Percentiles rank a stretch among this genome's conserved stretches.
Evolutionary conservation across 1,284 basidiomycete genomes (phyloP).

Genomic region (Fistulina hepatica): DNA sequence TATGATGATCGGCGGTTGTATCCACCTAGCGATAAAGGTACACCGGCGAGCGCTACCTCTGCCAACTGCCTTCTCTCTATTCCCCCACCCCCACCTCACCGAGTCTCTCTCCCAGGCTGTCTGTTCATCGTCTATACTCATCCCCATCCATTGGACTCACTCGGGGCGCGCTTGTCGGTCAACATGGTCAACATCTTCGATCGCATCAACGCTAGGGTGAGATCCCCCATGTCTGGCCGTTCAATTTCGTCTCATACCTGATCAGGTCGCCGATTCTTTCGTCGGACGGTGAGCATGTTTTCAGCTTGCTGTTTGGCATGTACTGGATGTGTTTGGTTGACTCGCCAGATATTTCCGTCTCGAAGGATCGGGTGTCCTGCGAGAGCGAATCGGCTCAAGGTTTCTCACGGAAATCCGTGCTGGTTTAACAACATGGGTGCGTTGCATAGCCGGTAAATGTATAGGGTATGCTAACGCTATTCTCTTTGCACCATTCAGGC

Average conservation of each 20-base stretch:
- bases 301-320: not conserved
- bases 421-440: constrained; percentile 73
- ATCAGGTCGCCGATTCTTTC: constrained; percentile 57
- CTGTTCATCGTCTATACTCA: no score
- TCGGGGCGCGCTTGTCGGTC: no score
- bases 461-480: not conserved
- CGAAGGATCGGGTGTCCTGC: constrained; percentile 71
- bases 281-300: constrained; percentile 35
- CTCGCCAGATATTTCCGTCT: constrained; percentile 76
- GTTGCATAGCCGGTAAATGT: constrained; percentile 17
- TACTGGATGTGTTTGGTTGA: not conserved
- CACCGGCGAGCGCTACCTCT: no score
- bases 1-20: no score
- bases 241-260: not conserved
- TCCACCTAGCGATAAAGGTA: no score
- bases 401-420: constrained; percentile 78
- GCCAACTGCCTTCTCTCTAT: no score
- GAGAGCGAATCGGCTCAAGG: constrained; percentile 63
- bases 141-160: no score
- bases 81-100: no score
- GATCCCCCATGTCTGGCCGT: not conserved
- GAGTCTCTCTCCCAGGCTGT: no score
- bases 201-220: constrained; percentile 32
- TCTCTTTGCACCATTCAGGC: constrained; percentile 28
- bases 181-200: constrained; percentile 31